Base-by-base conservation (phyloP, 1,284 basidiomycete genomes). In the Coniophora puteana region DNA sequence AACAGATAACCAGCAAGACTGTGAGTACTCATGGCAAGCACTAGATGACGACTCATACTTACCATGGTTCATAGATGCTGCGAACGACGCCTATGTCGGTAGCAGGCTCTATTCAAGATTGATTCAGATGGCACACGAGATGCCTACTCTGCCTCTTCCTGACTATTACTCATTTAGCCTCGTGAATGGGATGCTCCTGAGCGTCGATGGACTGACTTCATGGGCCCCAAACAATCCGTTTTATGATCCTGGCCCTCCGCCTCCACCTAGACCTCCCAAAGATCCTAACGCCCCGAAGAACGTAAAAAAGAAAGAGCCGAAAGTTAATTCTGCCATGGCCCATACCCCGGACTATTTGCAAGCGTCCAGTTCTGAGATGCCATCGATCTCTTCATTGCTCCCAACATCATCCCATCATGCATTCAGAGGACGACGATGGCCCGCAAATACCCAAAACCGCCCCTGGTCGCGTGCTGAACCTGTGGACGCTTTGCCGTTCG, bases 181-280 rank as follows among this genome's bases (percentile, higher is more conserved):
- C 29, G 50, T 76, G 29, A 46, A 57, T 31, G 80, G 80, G 8
- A 52, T 51, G 18, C 57, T 76, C 29, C 68, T 64, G 44, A 64
- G 77, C 37, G 57, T 65, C 14, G 57, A 46, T 22, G 56, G 52
- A 5, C 28, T 40, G 38, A 38, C 39, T 3, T 55, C 61, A 5
- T 87, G 83, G 83, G 51, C 58, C 20, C 65, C 78, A 3, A 52
- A 61, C 38, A 87, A 87, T 51, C 80, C 84, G 4, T 55, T 68
- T 36, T 86, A 87, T 54, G 80, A 87, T 55, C 77, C 83, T 18
- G 83, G 82, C 4, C 82, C 80, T 8, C 73, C 68, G 0, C 78
- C 78, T 1, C 70, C 69, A 13, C 73, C 70, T 35, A 55, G 48
- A 35, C 44, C 47, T 18, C 27, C 51, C 50, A 53, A 65, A 52